Evolutionary conservation across 2,329 filamentous ascomycete genomes (phyloP).

Genomic region (Fonsecaea monophora): DNA sequence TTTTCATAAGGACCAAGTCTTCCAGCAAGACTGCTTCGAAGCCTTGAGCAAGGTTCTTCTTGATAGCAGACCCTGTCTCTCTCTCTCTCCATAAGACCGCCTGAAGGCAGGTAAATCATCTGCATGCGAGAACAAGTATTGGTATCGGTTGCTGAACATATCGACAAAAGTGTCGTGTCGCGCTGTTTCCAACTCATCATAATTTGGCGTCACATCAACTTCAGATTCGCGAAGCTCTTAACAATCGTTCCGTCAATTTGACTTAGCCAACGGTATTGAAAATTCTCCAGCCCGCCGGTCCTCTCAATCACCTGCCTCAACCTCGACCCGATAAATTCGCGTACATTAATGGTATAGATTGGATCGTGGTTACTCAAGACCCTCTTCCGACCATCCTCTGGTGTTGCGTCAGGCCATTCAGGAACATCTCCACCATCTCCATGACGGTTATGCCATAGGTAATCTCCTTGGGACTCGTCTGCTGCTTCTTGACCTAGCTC

Average conservation of each 20-base stretch:
- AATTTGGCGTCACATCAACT: constrained; percentile 30
- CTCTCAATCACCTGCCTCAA: constrained; percentile 50
- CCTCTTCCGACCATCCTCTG: constrained; percentile 51
- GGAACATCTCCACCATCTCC: constrained; percentile 44
- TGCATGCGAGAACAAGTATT: neutral
- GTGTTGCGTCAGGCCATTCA: constrained; percentile 47
- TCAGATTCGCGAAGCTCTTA: constrained; percentile 38
- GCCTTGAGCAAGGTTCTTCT: neutral
- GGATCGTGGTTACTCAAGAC: constrained; percentile 51
- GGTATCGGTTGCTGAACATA: neutral
- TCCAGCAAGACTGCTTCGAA: neutral
- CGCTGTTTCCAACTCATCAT: neutral
- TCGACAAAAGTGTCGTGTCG: neutral
- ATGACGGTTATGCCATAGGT: constrained; percentile 47
- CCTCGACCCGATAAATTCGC: constrained; percentile 52
- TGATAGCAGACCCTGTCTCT: neutral
- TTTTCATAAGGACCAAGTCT: neutral
- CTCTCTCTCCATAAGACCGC: neutral
- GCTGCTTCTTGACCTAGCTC: constrained; percentile 52
- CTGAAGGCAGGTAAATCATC: neutral
- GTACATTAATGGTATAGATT: constrained; percentile 53
- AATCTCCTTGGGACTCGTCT: constrained; percentile 51
- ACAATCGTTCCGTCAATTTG: constrained; percentile 36
- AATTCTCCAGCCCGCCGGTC: constrained; percentile 34
- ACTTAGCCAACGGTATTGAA: constrained; percentile 39